Percentiles rank a stretch among this genome's conserved stretches.
phyloP scores from a whole-genome alignment of 108 stramenopile genomes.

The Discostella pseudostelligera region DNA sequence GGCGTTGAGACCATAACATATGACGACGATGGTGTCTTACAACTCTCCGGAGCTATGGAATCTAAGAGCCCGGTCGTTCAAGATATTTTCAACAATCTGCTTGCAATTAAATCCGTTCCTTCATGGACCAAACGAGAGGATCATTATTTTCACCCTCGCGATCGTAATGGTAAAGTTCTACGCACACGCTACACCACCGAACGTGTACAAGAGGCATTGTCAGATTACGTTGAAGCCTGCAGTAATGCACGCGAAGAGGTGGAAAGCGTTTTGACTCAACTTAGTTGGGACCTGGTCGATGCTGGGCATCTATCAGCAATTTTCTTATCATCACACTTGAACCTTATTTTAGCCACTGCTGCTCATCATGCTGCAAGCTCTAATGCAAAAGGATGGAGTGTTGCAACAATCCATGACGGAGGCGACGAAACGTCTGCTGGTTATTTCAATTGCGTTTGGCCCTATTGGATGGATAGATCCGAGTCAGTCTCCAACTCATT shows the following conservation, averaged over 20 bases:
- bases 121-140: conserved; percentile 36
- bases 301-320: conserved; percentile 76
- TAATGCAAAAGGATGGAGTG: conserved; percentile 65
- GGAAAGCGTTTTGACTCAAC: conserved; percentile 45
- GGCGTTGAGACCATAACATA: conserved; percentile 22
- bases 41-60: conserved; percentile 27
- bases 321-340: conserved; percentile 73
- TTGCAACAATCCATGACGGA: conserved; percentile 53
- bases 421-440: conserved; percentile 31
- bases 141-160: conserved; percentile 74
- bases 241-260: conserved; percentile 57
- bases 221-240: conserved; percentile 69
- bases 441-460: conserved; percentile 63
- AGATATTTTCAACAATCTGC: conserved; percentile 85
- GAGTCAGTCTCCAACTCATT: conserved; percentile 73
- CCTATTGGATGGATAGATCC: conserved; percentile 84
- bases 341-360: conserved; percentile 75
- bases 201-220: conserved; percentile 68
- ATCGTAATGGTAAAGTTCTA: conserved; percentile 85
- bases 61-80: conserved; percentile 51
- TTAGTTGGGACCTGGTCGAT: conserved; percentile 54
- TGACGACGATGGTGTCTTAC: conserved; percentile 20
- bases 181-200: conserved; percentile 82
- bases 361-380: conserved; percentile 74
- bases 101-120: conserved; percentile 77